These are phyloP conservation scores for Botrytis cinerea DNA, from an alignment of 2,329 filamentous ascomycete species.

Conservation along the genomic window DNA sequence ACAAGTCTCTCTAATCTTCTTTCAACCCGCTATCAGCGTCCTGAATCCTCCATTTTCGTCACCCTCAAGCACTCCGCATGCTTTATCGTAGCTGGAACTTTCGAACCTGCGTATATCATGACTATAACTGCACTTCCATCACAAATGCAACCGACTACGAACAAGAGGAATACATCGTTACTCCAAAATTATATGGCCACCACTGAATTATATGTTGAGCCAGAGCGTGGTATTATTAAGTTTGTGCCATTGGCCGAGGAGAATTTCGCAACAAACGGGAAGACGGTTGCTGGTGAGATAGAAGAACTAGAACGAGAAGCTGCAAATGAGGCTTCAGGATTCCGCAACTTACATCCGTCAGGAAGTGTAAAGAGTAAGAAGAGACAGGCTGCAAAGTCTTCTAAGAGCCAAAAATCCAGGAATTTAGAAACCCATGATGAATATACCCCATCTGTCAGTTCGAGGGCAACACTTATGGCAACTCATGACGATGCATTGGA, in stretches of 20 bases:
- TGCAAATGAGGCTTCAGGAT: slow-evolving; percentile 23
- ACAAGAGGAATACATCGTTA: slow-evolving; percentile 77
- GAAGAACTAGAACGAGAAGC: slow-evolving; percentile 48
- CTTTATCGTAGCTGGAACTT: slow-evolving; percentile 72
- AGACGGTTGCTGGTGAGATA: slow-evolving; percentile 68
- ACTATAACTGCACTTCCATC: slow-evolving; percentile 70
- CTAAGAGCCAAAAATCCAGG: slow-evolving; percentile 33
- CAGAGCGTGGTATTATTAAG: slow-evolving; percentile 69
- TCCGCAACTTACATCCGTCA: slow-evolving; percentile 31
- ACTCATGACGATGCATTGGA: slow-evolving; percentile 31
- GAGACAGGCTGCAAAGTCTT: slow-evolving; percentile 45
- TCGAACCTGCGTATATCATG: slow-evolving; percentile 78
- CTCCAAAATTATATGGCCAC: slow-evolving; percentile 76
- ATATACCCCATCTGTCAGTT: slow-evolving; percentile 28
- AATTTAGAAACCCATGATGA: slow-evolving; percentile 37
- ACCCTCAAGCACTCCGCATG: slow-evolving; percentile 74
- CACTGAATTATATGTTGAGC: slow-evolving; percentile 60
- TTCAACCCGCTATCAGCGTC: slow-evolving; percentile 72
- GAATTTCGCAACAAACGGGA: slow-evolving; percentile 69
- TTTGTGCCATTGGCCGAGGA: slow-evolving; percentile 72
- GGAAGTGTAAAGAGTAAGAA: slow-evolving; percentile 37
- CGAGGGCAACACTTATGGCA: slow-evolving; percentile 28
- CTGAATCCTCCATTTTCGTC: slow-evolving; percentile 72
- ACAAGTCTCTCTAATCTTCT: slow-evolving; percentile 73
- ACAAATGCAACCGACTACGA: slow-evolving; percentile 71